Conservation (phyloP, 2,329 filamentous ascomycete species). For the Shiraia bambusicola region DNA sequence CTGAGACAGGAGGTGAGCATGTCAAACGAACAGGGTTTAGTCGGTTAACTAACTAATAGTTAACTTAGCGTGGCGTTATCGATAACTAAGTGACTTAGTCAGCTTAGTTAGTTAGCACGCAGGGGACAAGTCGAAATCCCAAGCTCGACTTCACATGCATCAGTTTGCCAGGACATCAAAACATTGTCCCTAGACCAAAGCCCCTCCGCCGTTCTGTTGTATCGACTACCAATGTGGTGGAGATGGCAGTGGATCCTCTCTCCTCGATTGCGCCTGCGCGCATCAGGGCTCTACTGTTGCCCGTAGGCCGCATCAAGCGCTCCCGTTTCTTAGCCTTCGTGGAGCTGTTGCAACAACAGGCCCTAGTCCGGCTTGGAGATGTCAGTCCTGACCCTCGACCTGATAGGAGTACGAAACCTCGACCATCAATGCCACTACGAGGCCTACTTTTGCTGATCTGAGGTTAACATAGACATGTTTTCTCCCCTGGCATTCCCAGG, state of each 20-base stretch:
- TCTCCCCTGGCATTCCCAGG: slow-evolving; percentile 84
- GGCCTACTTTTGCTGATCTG: slow-evolving; percentile 34
- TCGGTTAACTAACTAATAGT: too few relatives aligned
- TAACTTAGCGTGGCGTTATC: too few relatives aligned
- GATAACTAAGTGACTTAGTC: too few relatives aligned
- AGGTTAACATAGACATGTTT: slow-evolving; percentile 72
- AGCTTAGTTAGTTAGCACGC: too few relatives aligned
- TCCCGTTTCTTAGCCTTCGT: slow-evolving; percentile 79
- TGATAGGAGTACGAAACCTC: slow-evolving; percentile 70
- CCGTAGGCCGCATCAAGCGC: slow-evolving; percentile 81
- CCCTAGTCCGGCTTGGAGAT: slow-evolving; percentile 81
- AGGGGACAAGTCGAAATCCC: slow-evolving; percentile 15
- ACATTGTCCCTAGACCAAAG: slow-evolving; percentile 11
- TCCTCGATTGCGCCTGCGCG: slow-evolving; percentile 83
- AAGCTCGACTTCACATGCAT: slow-evolving; percentile 28
- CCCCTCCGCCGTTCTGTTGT: slow-evolving; percentile 20
- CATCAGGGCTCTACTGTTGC: slow-evolving; percentile 83
- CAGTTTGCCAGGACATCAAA: slow-evolving; percentile 10
- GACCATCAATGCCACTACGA: slow-evolving; percentile 17
- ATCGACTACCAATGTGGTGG: slow-evolving; percentile 55
- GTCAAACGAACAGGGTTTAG: slow-evolving; percentile 9
- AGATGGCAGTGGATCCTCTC: slow-evolving; percentile 85
- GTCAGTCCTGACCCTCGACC: slow-evolving; percentile 81
- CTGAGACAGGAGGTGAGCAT: slow-evolving; percentile 10
- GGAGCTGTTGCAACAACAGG: slow-evolving; percentile 73